Base-by-base conservation (phyloP, 2,329 filamentous ascomycete species). In the Ceratocystis harringtonii region DNA sequence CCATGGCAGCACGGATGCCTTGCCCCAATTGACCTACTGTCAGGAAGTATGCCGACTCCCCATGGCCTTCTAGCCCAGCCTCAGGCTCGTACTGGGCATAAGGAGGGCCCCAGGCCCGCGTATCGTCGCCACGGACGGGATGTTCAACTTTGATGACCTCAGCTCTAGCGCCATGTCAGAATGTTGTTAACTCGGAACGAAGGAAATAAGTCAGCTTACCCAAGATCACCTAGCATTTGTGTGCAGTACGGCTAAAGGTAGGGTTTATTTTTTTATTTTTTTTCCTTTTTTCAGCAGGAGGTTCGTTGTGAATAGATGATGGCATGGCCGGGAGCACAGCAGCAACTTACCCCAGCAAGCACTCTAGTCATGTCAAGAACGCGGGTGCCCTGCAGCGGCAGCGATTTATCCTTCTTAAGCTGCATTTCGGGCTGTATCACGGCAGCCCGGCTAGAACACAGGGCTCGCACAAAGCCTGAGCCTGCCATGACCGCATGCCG, bases 141-240 rank as follows among this genome's bases (percentile, higher is more conserved):
- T 99, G 94, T 76, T 99, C 94, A 68, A 99, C 84, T 76, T 99
- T 99, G 77, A 99, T 96, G 41, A 99, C 86, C 74, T 99, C 92
- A 69, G 94, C 94, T 69, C 91, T 95, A 12, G 15, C 2, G 15
- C 15, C 10, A 19, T 50, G 19, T 61, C 30, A 61, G 30, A 5
- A 25, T 15, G 1, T 12, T 17, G 32, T 19, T n/a, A 4, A 3
- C 6, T 25, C 25, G 5, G 32, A 6, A 58, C 19, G 7, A 30
- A 62, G 32, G 28, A 7, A 17, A n/a, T 7, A 19, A n/a, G 6
- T 5, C 41, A 45, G 69, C 84, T 74, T 84, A 96, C 92, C 94
- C 94, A 70, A 99, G 81, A 76, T 99, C 94, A 66, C 92, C 94
- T 8, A 99, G 78, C 64, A 99, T 96, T 75, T 99, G 94, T 45